Conservation (phyloP, 768 basidiomycete genomes). For the Hortiboletus campestris region DNA sequence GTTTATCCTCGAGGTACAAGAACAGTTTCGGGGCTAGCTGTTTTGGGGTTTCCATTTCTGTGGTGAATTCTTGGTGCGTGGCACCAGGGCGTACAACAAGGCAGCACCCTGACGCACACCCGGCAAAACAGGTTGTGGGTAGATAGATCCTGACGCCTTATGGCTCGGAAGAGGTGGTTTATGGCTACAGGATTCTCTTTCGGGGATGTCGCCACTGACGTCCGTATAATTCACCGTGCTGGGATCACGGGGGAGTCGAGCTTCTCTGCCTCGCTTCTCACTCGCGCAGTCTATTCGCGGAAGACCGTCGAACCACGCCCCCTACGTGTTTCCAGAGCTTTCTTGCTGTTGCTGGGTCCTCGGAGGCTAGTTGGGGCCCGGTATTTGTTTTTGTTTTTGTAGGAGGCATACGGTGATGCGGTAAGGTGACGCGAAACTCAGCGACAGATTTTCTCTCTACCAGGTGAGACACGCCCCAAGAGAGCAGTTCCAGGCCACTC, state of each 20-base stretch:
- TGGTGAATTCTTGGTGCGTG: not conserved
- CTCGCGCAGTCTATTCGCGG: conserved; percentile 14
- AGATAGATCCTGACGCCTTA: conserved; percentile 2
- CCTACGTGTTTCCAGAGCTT: not conserved
- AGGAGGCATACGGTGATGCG: not conserved
- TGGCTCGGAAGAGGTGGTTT: conserved; percentile 5
- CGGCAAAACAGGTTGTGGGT: conserved; percentile 3
- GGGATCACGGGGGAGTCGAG: conserved; percentile 16
- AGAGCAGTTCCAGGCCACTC: not conserved
- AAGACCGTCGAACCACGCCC: conserved; percentile 10
- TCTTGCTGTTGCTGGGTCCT: conserved; percentile 1
- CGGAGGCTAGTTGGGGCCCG: not conserved
- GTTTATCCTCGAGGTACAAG: conserved; percentile 1
- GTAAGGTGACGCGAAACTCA: conserved; percentile 15
- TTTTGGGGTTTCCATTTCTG: conserved; percentile 1
- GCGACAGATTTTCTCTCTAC: conserved; percentile 16
- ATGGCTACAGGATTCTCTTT: conserved; percentile 9
- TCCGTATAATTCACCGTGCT: conserved; percentile 9
- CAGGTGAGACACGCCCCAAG: conserved; percentile 2
- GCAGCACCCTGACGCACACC: conserved; percentile 4
- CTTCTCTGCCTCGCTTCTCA: conserved; percentile 24
- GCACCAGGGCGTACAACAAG: conserved; percentile 1
- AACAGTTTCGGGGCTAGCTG: not conserved
- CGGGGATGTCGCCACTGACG: conserved; percentile 7
- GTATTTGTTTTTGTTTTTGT: conserved; percentile 24